Evolutionary conservation across 2,329 filamentous ascomycete species (phyloP).

Genomic region (Colletotrichum musae): DNA sequence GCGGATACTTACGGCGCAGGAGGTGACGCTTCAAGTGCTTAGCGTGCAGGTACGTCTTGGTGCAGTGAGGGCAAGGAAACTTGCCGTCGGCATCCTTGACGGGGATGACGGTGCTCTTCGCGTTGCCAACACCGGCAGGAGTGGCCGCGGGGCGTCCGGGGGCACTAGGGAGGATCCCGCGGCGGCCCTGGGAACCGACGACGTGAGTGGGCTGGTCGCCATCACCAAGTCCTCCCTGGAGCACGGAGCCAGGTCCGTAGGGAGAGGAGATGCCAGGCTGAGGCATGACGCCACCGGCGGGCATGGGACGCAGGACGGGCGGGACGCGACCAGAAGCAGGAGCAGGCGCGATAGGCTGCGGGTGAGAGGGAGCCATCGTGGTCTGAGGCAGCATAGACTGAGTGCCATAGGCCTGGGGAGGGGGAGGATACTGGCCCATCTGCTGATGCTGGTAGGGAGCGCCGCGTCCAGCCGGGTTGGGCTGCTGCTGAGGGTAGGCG

Average conservation of each 20-base stretch:
- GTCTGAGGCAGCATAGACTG: constrained; percentile 77
- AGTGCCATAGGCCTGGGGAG: constrained; percentile 68
- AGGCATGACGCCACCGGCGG: constrained; percentile 74
- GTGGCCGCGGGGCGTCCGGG: constrained; percentile 87
- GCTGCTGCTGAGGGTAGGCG: constrained; percentile 65
- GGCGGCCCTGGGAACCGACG: constrained; percentile 92
- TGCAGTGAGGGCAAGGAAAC: constrained; percentile 98
- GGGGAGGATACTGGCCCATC: constrained; percentile 70
- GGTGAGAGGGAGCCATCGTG: constrained; percentile 77
- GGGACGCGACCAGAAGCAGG: constrained; percentile 71
- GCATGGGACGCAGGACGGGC: constrained; percentile 78
- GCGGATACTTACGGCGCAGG: constrained; percentile 84
- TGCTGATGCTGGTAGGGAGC: constrained; percentile 62
- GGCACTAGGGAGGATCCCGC: constrained; percentile 92
- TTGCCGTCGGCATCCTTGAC: constrained; percentile 98
- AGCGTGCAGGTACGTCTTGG: constrained; percentile 96
- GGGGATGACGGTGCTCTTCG: constrained; percentile 87
- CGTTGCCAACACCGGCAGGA: constrained; percentile 75
- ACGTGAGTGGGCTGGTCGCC: constrained; percentile 86
- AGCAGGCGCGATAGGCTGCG: constrained; percentile 82
- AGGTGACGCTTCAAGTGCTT: constrained; percentile 98
- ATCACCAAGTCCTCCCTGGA: constrained; percentile 70
- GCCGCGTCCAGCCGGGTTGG: constrained; percentile 60
- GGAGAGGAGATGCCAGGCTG: constrained; percentile 71
- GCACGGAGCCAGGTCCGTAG: constrained; percentile 70